Conservation (phyloP, 1,284 basidiomycete genomes). For the Cryptococcus sp. region DNA sequence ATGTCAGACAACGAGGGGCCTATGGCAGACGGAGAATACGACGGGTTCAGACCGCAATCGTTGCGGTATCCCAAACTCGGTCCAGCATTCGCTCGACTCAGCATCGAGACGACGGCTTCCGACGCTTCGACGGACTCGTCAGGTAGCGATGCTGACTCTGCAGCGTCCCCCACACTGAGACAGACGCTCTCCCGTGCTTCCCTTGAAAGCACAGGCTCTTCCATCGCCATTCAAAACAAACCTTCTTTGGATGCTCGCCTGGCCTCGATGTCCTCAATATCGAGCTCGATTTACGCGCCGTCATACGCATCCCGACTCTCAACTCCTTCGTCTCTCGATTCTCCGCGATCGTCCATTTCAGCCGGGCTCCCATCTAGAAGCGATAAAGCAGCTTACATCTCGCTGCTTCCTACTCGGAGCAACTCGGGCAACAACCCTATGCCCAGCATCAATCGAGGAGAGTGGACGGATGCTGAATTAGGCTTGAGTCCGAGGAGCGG, state of each 20-base stretch:
- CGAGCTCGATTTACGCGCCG: neutral
- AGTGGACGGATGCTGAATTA: conserved; percentile 16
- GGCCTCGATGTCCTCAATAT: neutral
- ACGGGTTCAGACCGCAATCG: conserved; percentile 18
- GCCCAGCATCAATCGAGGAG: conserved; percentile 12
- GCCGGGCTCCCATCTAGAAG: conserved; percentile 1
- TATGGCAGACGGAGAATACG: neutral
- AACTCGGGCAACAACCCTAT: conserved; percentile 6
- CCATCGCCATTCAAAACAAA: neutral
- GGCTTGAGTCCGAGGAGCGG: conserved; percentile 16
- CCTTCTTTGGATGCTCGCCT: neutral
- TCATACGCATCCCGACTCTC: neutral
- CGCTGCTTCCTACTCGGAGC: conserved; percentile 11
- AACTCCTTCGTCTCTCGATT: too few relatives aligned
- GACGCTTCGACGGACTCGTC: neutral
- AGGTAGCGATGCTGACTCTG: neutral
- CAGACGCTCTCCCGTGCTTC: conserved; percentile 4
- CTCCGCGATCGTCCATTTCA: neutral
- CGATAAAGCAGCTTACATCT: conserved; percentile 6
- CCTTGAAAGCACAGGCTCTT: neutral
- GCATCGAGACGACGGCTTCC: conserved; percentile 10
- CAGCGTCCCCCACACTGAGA: neutral
- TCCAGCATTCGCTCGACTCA: conserved; percentile 8
- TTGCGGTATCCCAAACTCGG: conserved; percentile 23
- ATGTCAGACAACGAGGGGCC: neutral